Evolutionary conservation across 345 rosid genomes (phyloP).

Genomic region (Zanthoxylum bungeanum): DNA sequence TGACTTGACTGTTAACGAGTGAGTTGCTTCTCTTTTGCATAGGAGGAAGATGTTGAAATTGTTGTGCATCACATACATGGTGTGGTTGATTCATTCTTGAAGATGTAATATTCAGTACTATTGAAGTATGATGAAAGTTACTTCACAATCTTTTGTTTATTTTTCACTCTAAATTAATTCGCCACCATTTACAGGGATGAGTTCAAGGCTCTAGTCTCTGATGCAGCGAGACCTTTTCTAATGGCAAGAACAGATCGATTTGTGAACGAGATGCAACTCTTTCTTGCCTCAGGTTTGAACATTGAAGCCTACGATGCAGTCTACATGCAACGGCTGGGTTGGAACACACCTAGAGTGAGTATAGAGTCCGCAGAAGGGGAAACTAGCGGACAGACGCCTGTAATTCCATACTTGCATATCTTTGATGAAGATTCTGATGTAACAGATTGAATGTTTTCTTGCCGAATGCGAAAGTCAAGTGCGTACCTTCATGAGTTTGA

Average conservation of each 20-base stretch:
- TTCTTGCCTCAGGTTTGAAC: constrained; percentile 74
- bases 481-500: background rate
- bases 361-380: constrained; percentile 22
- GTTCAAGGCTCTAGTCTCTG: constrained; percentile 44
- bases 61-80: constrained; percentile 71
- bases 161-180: background rate
- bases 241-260: constrained; percentile 57
- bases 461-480: background rate
- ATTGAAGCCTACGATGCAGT: constrained; percentile 69
- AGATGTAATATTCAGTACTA: constrained; percentile 39
- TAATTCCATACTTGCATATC: constrained; percentile 44
- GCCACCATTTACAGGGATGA: constrained; percentile 31
- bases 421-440: constrained; percentile 50
- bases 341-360: constrained; percentile 31
- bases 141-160: background rate
- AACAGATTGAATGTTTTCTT: constrained; percentile 27
- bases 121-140: background rate
- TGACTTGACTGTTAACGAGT: background rate
- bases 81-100: constrained; percentile 54
- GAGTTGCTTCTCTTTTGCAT: constrained; percentile 1
- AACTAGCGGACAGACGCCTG: constrained; percentile 13
- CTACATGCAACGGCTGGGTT: constrained; percentile 41
- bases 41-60: constrained; percentile 82
- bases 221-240: constrained; percentile 70
- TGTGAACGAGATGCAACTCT: constrained; percentile 59